phyloP scores from a whole-genome alignment of 1,284 basidiomycete species.

The Pseudozyma hubeiensis region DNA sequence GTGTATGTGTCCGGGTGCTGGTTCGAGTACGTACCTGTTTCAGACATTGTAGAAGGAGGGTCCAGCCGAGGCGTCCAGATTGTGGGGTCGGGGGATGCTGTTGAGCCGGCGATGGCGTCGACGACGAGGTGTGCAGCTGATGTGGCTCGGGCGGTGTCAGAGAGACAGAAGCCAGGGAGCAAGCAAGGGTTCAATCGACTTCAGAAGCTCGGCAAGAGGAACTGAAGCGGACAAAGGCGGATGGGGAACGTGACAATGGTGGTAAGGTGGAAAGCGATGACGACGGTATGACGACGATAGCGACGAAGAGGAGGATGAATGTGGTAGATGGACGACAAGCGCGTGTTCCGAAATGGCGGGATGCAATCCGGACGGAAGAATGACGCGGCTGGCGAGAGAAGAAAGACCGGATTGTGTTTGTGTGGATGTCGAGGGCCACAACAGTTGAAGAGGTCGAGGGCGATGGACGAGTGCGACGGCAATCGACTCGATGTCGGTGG shows the following conservation, averaged over 20 bases:
- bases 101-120: too few relatives aligned
- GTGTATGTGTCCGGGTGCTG: too few relatives aligned
- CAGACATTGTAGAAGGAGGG: slow-evolving; percentile 21
- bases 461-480: neutral
- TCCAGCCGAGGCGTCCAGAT: too few relatives aligned
- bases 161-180: too few relatives aligned
- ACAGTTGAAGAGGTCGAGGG: too few relatives aligned
- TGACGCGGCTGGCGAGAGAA: too few relatives aligned
- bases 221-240: neutral
- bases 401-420: neutral
- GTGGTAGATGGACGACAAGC: neutral
- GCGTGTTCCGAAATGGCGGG: neutral
- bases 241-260: neutral
- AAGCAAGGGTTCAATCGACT: too few relatives aligned
- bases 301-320: neutral
- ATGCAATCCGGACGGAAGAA: too few relatives aligned
- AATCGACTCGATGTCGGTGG: slow-evolving; percentile 20
- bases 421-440: slow-evolving; percentile 18
- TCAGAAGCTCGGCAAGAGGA: neutral
- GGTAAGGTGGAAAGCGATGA: slow-evolving; percentile 8
- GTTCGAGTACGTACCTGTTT: slow-evolving; percentile 23
- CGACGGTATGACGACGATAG: slow-evolving; percentile 21
- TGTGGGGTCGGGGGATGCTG: neutral
- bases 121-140: too few relatives aligned
- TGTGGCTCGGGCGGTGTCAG: too few relatives aligned